A percentile compares a stretch with the other conserved stretches of the same genome.
These are phyloP conservation scores for Corymbia calophylla DNA, from an alignment of 441 rosid species.

Conservation along the genomic window DNA sequence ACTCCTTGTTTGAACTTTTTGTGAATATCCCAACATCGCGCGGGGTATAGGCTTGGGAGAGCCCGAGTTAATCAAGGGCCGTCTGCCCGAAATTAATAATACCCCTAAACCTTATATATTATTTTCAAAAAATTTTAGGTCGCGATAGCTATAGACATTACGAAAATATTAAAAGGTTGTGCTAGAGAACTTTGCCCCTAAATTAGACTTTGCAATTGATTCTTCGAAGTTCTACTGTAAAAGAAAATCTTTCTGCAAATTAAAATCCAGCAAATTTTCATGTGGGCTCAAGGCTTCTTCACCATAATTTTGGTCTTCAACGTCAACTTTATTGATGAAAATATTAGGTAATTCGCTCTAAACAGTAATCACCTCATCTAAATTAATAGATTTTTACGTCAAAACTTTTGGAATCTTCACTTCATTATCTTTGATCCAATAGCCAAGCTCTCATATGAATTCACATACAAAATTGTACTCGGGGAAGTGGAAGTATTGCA, in stretches of 20 bases:
- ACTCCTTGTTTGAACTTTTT: no score
- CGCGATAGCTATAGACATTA: neutral
- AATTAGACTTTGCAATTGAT: neutral
- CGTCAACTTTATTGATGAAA: neutral
- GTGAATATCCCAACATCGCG: no score
- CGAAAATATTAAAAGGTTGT: neutral
- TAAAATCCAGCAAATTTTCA: neutral
- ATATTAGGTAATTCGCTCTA: neutral
- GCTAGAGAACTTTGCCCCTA: neutral
- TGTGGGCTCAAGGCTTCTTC: neutral
- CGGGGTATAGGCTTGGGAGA: no score
- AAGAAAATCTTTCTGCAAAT: neutral
- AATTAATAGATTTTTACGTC: neutral
- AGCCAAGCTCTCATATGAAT: neutral
- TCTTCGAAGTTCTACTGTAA: neutral
- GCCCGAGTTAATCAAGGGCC: no score
- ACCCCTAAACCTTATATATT: no score
- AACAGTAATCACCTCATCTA: neutral
- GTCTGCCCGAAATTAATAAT: no score
- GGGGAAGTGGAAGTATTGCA: neutral
- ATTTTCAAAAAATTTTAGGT: no score
- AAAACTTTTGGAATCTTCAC: neutral
- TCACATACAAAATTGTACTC: neutral
- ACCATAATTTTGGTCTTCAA: neutral
- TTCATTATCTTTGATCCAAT: neutral